phyloP scores from a whole-genome alignment of 805 yeast species.

The Metschnikowia koreensis region DNA sequence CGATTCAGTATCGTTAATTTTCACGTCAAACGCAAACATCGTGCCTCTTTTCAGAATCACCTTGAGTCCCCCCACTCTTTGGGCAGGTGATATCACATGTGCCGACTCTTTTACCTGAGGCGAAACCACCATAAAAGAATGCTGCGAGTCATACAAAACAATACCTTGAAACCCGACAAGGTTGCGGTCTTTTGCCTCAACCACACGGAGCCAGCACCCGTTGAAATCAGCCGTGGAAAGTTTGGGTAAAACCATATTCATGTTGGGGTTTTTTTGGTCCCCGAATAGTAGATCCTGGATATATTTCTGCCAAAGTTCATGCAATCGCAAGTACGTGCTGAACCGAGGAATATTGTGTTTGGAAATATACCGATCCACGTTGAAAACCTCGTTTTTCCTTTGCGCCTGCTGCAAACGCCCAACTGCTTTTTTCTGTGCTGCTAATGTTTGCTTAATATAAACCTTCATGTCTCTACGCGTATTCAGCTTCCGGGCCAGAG shows the following conservation, averaged over 20 bases:
- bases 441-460: constrained; percentile 38
- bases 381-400: constrained; percentile 19
- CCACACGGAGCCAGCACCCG: constrained; percentile 66
- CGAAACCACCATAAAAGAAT: constrained; percentile 61
- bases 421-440: constrained; percentile 39
- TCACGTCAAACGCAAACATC: constrained; percentile 52
- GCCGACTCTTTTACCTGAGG: constrained; percentile 38
- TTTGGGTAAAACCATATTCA: constrained; percentile 45
- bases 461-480: constrained; percentile 43
- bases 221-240: constrained; percentile 77
- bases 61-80: constrained; percentile 59
- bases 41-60: constrained; percentile 68
- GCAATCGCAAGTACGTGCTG: constrained; percentile 52
- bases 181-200: constrained; percentile 53
- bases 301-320: constrained; percentile 73
- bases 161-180: constrained; percentile 68
- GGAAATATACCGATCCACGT: constrained; percentile 22
- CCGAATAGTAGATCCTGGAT: constrained; percentile 54
- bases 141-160: constrained; percentile 81
- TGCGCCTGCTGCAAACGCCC: constrained; percentile 35
- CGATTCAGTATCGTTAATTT: constrained; percentile 33
- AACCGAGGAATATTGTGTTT: constrained; percentile 38
- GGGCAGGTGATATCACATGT: constrained; percentile 24
- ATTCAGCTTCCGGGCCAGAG: constrained; percentile 21
- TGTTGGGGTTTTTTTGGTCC: constrained; percentile 24